Conservation (phyloP, 306 rosid species). For the Geum urbanum region DNA sequence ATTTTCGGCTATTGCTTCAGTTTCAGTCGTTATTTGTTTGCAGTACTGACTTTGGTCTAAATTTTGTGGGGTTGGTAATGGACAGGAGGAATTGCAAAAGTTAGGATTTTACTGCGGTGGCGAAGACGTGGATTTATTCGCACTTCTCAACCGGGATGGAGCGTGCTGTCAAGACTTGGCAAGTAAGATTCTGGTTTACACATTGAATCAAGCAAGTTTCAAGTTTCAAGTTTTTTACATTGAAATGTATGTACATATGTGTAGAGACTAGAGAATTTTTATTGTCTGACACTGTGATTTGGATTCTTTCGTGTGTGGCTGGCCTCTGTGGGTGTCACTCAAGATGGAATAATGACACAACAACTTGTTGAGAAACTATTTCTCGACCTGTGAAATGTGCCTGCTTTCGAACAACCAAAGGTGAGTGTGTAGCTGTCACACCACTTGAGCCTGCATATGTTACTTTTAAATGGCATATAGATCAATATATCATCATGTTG, state of each 20-base stretch:
- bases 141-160: slow-evolving; percentile 84
- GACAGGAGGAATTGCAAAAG: slow-evolving; percentile 71
- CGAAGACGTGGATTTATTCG: slow-evolving; percentile 82
- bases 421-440: no score
- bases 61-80: neutral
- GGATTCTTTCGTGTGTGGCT: slow-evolving; percentile 37
- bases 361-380: slow-evolving; percentile 66
- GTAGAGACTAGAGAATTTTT: no score
- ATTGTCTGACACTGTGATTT: no score
- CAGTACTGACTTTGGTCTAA: slow-evolving; percentile 8
- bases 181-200: slow-evolving; percentile 48
- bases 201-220: neutral
- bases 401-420: slow-evolving; percentile 23
- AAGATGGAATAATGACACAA: slow-evolving; percentile 82
- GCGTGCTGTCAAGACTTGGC: slow-evolving; percentile 97
- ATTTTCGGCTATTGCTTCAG: no score
- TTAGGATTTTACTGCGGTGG: slow-evolving; percentile 90
- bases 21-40: no score
- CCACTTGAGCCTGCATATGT: no score
- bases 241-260: no score
- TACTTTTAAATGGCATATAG: no score
- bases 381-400: slow-evolving; percentile 29
- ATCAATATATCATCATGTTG: no score
- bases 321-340: slow-evolving; percentile 57
- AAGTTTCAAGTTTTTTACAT: neutral